A percentile compares a stretch with the other conserved stretches of the same genome.
phyloP scores from a whole-genome alignment of 192 early-diverging fungal genomes.

The Gaertneriomyces semiglobifer region DNA sequence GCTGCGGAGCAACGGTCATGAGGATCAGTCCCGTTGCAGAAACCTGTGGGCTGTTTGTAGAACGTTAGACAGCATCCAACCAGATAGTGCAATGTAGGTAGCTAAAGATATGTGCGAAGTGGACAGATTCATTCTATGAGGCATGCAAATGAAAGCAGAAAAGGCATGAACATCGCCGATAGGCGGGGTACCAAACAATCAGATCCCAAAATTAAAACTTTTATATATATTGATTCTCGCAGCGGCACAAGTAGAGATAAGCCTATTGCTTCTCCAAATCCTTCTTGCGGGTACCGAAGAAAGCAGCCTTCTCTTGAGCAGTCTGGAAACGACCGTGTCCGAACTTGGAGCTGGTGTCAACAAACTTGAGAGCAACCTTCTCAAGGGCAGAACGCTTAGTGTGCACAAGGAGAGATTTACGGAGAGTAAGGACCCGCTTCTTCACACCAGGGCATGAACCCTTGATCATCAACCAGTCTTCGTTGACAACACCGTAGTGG shows the following conservation, averaged over 20 bases:
- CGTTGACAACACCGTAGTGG: conserved; percentile 97
- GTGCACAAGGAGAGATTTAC: conserved; percentile 96
- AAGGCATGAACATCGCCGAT: too few relatives aligned
- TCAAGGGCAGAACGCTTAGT: conserved; percentile 95
- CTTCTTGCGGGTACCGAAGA: conserved; percentile 45
- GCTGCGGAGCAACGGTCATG: too few relatives aligned
- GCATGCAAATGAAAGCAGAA: too few relatives aligned
- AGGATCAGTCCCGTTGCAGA: too few relatives aligned
- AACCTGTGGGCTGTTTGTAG: too few relatives aligned
- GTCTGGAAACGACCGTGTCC: conserved; percentile 99
- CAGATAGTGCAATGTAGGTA: too few relatives aligned
- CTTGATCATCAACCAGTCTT: conserved; percentile 99
- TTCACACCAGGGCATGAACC: conserved; percentile 93
- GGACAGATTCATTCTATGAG: too few relatives aligned
- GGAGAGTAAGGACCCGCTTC: conserved; percentile 95
- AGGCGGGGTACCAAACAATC: too few relatives aligned
- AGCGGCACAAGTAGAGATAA: neutral
- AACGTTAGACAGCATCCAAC: too few relatives aligned
- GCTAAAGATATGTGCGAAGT: too few relatives aligned
- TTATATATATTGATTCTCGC: too few relatives aligned
- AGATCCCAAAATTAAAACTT: too few relatives aligned
- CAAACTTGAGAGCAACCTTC: conserved; percentile 96
- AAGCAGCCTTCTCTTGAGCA: conserved; percentile 74
- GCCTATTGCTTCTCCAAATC: conserved; percentile 24
- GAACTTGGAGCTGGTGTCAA: conserved; percentile 99